Conservation (phyloP, 768 basidiomycete species). For the Psilocybe subaeruginosa region DNA sequence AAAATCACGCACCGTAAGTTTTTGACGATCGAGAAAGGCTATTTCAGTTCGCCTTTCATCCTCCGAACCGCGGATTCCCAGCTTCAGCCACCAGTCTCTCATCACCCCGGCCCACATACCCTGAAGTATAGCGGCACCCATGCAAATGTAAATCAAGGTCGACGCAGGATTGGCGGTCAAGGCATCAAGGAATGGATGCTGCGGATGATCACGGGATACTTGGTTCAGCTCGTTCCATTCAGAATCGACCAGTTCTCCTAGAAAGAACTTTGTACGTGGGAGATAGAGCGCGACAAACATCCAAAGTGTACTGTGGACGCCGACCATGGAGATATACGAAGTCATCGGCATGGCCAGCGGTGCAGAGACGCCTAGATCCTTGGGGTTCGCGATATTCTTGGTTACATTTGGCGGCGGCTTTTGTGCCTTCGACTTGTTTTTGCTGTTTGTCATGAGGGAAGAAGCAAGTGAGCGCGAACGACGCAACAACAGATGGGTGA, state of each 20-base stretch:
- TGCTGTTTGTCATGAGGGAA: constrained; percentile 17
- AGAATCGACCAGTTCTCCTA: constrained; percentile 39
- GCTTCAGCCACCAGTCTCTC: constrained; percentile 57
- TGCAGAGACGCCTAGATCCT: background rate
- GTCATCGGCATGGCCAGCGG: constrained; percentile 44
- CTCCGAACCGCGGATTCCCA: constrained; percentile 39
- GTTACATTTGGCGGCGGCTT: constrained; percentile 6
- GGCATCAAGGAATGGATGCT: constrained; percentile 68
- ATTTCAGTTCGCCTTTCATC: constrained; percentile 47
- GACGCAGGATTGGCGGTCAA: constrained; percentile 62
- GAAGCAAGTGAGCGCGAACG: background rate
- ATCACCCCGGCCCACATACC: constrained; percentile 77
- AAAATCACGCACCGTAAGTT: constrained; percentile 38
- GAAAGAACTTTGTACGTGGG: constrained; percentile 55
- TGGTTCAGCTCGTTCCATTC: constrained; percentile 31
- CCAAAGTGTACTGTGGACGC: constrained; percentile 68
- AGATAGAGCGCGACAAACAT: constrained; percentile 68
- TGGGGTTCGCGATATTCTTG: constrained; percentile 1
- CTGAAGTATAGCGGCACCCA: constrained; percentile 58
- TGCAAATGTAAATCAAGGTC: constrained; percentile 60
- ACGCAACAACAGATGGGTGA: background rate
- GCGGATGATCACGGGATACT: constrained; percentile 62
- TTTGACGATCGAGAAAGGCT: constrained; percentile 37
- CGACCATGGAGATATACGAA: constrained; percentile 67
- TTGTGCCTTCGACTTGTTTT: constrained; percentile 15